Conservation (phyloP, 345 rosid species). For the Limnanthes douglasii region DNA sequence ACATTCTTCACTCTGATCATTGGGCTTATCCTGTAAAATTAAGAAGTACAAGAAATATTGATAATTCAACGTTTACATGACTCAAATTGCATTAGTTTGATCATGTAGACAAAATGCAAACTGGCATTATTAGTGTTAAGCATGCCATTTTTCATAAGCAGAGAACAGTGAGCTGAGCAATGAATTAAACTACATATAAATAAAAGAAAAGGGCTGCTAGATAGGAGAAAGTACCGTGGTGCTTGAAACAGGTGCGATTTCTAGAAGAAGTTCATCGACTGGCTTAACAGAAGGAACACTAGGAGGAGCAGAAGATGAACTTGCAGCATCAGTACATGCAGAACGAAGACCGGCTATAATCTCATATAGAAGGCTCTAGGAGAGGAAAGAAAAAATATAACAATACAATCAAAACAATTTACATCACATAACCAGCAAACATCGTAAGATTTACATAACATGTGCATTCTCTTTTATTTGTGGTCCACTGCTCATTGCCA, state of each 20-base stretch:
- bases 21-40: conserved; percentile 38
- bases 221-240: conserved; percentile 19
- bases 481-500: not conserved
- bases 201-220: not conserved
- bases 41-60: not conserved
- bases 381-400: conserved; percentile 10
- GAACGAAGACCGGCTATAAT: conserved; percentile 67
- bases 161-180: conserved; percentile 23
- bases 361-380: conserved; percentile 63
- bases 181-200: conserved; percentile 6
- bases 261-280: conserved; percentile 49
- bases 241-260: conserved; percentile 27
- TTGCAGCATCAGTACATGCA: conserved; percentile 44
- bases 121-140: conserved; percentile 22
- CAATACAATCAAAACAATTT: conserved; percentile 2
- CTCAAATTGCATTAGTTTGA: conserved; percentile 2
- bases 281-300: conserved; percentile 39
- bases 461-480: conserved; percentile 1
- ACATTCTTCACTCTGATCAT: conserved; percentile 52
- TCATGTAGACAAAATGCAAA: not conserved
- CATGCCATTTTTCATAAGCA: conserved; percentile 15
- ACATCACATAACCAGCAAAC: too few relatives aligned
- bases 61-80: not conserved
- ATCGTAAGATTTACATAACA: too few relatives aligned
- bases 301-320: conserved; percentile 77